A percentile compares a stretch with the other conserved stretches of the same genome.
Conservation (phyloP, 176 grass and related monocot genomes). For the Ensete glaucum region DNA sequence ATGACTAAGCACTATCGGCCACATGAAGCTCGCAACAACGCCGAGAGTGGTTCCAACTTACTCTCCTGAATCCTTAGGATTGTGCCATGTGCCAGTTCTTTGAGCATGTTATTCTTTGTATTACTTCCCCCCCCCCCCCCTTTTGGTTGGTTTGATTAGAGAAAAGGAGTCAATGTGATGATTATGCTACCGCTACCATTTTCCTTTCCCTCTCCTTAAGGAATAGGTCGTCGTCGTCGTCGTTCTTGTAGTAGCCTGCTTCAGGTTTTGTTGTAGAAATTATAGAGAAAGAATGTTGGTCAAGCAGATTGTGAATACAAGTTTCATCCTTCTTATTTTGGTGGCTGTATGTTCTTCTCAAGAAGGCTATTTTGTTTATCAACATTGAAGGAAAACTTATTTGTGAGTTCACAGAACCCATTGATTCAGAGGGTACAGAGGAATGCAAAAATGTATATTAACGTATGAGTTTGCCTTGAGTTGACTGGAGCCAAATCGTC, state of each 20-base stretch:
- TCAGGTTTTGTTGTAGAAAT: constrained; percentile 3
- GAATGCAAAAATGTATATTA: too few species aligned
- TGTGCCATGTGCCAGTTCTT: background rate
- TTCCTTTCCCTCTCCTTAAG: too few species aligned
- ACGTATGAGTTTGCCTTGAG: too few species aligned
- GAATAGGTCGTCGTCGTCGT: background rate
- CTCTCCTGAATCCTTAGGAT: constrained; percentile 21
- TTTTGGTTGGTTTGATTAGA: background rate
- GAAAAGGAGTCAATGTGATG: background rate
- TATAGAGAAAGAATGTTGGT: background rate
- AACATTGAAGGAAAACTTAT: too few species aligned
- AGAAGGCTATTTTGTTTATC: too few species aligned
- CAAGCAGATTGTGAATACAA: constrained; percentile 9
- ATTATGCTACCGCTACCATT: background rate
- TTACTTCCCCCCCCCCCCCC: background rate
- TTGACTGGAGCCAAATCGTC: too few species aligned
- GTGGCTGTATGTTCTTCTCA: too few species aligned
- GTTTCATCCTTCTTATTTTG: background rate
- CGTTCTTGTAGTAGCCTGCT: too few species aligned
- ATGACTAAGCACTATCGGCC: constrained; percentile 60
- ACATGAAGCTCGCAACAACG: constrained; percentile 42
- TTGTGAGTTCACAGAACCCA: too few species aligned
- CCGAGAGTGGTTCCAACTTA: constrained; percentile 32
- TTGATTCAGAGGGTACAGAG: too few species aligned
- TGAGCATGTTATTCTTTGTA: background rate